Evolutionary conservation across 805 yeast genomes (phyloP).

Genomic region (Komagataella kurtzmanii): DNA sequence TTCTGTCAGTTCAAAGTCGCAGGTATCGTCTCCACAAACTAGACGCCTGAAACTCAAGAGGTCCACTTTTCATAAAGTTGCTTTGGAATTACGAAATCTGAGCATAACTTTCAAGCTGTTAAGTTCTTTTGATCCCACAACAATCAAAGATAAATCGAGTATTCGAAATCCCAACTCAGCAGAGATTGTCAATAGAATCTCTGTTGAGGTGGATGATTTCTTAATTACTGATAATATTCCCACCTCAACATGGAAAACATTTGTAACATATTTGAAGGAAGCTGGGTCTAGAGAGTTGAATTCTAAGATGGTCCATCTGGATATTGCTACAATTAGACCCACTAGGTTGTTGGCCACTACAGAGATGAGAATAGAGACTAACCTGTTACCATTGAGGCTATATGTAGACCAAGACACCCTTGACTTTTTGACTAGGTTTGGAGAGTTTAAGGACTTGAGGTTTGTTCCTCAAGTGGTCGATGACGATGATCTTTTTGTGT

Average conservation of each 20-base stretch:
- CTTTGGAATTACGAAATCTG: conserved; percentile 41
- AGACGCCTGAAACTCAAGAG: conserved; percentile 48
- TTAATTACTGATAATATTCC: conserved; percentile 67
- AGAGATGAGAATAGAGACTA: conserved; percentile 43
- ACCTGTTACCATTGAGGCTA: conserved; percentile 61
- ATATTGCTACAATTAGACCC: conserved; percentile 51
- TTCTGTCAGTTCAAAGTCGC: conserved; percentile 1
- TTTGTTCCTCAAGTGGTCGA: conserved; percentile 44
- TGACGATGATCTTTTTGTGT: conserved; percentile 57
- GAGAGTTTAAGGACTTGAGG: conserved; percentile 63
- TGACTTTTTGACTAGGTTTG: conserved; percentile 70
- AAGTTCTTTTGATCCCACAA: conserved; percentile 9
- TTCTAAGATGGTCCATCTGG: conserved; percentile 43
- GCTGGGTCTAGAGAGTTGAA: conserved; percentile 62
- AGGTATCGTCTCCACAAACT: conserved; percentile 1
- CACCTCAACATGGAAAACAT: conserved; percentile 84
- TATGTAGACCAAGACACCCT: conserved; percentile 91
- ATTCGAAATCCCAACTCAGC: conserved; percentile 5
- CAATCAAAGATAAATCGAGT: conserved; percentile 8
- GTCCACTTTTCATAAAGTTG: conserved; percentile 45
- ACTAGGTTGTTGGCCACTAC: conserved; percentile 48
- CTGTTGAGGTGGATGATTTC: conserved; percentile 36
- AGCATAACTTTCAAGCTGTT: conserved; percentile 30
- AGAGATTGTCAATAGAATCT: conserved; percentile 35
- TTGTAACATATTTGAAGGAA: conserved; percentile 54